Conservation (phyloP, 2,329 filamentous ascomycete genomes). For the Scleromitrula shiraiana region DNA sequence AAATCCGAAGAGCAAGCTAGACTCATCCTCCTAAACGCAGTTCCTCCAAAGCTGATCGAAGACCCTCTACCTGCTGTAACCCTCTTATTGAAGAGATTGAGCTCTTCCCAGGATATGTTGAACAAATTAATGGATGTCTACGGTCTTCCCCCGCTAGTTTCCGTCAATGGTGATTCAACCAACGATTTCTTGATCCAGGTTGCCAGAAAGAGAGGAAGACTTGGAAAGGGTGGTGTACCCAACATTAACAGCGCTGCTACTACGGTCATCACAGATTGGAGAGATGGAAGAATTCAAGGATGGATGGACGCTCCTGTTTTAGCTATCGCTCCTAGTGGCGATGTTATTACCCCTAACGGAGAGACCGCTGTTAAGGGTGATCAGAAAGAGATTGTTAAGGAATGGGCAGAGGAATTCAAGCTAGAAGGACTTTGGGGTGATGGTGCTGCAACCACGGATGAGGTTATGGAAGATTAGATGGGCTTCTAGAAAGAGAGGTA, state of each 20-base stretch:
- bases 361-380: slow-evolving; percentile 45
- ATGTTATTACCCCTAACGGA: slow-evolving; percentile 32
- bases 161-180: slow-evolving; percentile 63
- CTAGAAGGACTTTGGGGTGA: slow-evolving; percentile 88
- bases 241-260: slow-evolving; percentile 84
- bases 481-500: neutral
- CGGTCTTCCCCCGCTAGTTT: slow-evolving; percentile 70
- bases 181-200: slow-evolving; percentile 94
- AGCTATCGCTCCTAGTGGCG: slow-evolving; percentile 38
- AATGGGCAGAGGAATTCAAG: slow-evolving; percentile 94
- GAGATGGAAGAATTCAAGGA: slow-evolving; percentile 88
- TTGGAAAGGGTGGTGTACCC: slow-evolving; percentile 83
- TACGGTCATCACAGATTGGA: slow-evolving; percentile 93
- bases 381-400: slow-evolving; percentile 80
- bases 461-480: slow-evolving; percentile 25
- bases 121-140: slow-evolving; percentile 77
- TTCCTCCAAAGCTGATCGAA: slow-evolving; percentile 89
- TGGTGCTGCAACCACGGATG: slow-evolving; percentile 29
- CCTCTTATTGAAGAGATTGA: slow-evolving; percentile 75
- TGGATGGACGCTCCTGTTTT: slow-evolving; percentile 75
- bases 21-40: slow-evolving; percentile 79
- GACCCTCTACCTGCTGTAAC: slow-evolving; percentile 84
- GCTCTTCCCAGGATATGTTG: slow-evolving; percentile 63
- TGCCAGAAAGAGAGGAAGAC: slow-evolving; percentile 80
- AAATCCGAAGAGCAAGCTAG: slow-evolving; percentile 70